Evolutionary conservation across 352 stramenopile genomes (phyloP).

Genomic region (Phytophthora aleatoria): DNA sequence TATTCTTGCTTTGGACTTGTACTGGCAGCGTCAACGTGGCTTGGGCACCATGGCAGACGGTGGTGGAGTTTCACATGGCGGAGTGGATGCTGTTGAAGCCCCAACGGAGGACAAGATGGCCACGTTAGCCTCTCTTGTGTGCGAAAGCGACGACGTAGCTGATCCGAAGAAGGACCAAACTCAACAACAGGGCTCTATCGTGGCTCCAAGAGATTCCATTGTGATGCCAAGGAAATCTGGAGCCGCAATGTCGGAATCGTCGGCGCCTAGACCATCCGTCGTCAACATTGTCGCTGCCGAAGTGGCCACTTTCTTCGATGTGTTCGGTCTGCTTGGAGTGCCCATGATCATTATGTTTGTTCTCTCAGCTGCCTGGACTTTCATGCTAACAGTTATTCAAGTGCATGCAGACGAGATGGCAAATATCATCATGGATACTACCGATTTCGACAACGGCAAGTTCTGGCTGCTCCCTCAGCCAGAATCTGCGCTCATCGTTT

Average conservation of each 20-base stretch:
- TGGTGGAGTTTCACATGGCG: not conserved
- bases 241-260: no score
- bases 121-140: not conserved
- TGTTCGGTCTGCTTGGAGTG: constrained; percentile 44
- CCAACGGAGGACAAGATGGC: not conserved
- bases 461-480: constrained; percentile 50
- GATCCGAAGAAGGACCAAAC: not conserved
- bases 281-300: constrained; percentile 15
- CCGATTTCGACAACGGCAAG: constrained; percentile 43
- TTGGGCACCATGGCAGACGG: not conserved
- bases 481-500: constrained; percentile 19
- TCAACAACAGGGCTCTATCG: not conserved
- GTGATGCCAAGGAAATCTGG: no score
- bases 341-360: constrained; percentile 45
- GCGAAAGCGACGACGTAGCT: not conserved
- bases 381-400: constrained; percentile 45
- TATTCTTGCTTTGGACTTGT: not conserved
- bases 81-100: not conserved
- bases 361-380: constrained; percentile 42
- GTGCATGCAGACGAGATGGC: constrained; percentile 33
- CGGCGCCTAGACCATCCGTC: constrained; percentile 13
- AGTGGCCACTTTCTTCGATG: constrained; percentile 28
- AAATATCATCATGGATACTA: constrained; percentile 48
- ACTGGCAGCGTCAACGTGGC: not conserved
- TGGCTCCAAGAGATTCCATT: no score